A percentile compares a stretch with the other conserved stretches of the same genome.
Evolutionary conservation across 257 asterid genomes (phyloP).

Genomic region (Paraleonurus japonicus): DNA sequence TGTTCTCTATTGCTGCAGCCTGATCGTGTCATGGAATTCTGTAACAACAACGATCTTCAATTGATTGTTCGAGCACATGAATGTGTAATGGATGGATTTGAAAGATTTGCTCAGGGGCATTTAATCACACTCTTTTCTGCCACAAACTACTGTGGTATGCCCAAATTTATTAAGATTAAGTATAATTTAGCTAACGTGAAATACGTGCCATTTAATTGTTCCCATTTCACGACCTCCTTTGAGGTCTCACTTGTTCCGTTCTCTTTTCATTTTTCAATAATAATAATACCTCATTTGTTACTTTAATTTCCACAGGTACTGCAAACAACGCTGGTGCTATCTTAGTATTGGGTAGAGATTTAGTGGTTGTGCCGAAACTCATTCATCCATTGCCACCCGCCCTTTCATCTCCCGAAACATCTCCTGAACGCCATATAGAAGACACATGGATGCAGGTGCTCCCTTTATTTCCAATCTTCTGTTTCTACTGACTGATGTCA

Average conservation of each 20-base stretch:
- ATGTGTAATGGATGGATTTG: slow-evolving; percentile 99
- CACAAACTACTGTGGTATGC: slow-evolving; percentile 92
- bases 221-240: too few relatives aligned
- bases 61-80: slow-evolving; percentile 95
- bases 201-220: background rate
- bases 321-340: slow-evolving; percentile 99
- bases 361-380: slow-evolving; percentile 95
- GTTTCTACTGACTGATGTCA: background rate
- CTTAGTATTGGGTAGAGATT: slow-evolving; percentile 97
- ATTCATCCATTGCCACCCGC: slow-evolving; percentile 99
- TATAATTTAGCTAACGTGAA: background rate
- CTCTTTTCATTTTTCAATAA: too few relatives aligned
- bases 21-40: slow-evolving; percentile 97
- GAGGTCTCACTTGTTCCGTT: too few relatives aligned
- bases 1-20: slow-evolving; percentile 57
- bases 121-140: slow-evolving; percentile 94
- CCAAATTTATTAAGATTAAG: background rate
- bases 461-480: slow-evolving; percentile 7
- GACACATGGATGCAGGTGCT: slow-evolving; percentile 99
- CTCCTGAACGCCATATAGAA: slow-evolving; percentile 83
- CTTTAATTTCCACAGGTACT: slow-evolving; percentile 53
- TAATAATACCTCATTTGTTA: too few relatives aligned
- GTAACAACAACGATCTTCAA: slow-evolving; percentile 95
- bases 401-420: slow-evolving; percentile 84
- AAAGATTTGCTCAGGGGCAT: slow-evolving; percentile 98